Conservation (phyloP, 179 eudicot species). For the Patellifolia procumbens region DNA sequence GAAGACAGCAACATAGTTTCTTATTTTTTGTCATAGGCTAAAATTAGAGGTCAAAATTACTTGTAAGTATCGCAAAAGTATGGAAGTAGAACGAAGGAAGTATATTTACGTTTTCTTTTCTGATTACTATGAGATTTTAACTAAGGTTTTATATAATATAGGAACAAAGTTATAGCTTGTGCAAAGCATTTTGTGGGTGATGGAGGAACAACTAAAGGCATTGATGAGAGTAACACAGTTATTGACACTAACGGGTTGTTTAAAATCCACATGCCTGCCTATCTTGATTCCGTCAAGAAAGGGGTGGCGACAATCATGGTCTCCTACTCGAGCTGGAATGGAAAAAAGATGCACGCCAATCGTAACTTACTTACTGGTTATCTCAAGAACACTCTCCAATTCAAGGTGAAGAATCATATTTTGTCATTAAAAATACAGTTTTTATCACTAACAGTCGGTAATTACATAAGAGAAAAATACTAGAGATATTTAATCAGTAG, state of each 20-base stretch:
- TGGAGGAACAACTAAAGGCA: slow-evolving; percentile 71
- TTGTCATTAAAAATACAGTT: no score
- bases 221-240: slow-evolving; percentile 61
- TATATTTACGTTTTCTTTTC: no score
- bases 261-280: slow-evolving; percentile 78
- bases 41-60: no score
- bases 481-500: no score
- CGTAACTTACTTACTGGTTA: slow-evolving; percentile 50
- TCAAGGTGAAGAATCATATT: slow-evolving; percentile 49
- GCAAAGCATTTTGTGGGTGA: slow-evolving; percentile 90
- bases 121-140: background rate
- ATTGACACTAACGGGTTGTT: slow-evolving; percentile 49
- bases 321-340: slow-evolving; percentile 83
- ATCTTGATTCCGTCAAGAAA: slow-evolving; percentile 61
- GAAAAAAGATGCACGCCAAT: slow-evolving; percentile 73
- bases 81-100: no score
- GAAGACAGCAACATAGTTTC: no score
- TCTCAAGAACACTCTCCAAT: slow-evolving; percentile 66
- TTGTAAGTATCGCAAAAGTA: no score
- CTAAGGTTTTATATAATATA: slow-evolving; percentile 1
- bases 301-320: slow-evolving; percentile 84
- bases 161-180: slow-evolving; percentile 72
- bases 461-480: no score
- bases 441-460: no score
- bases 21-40: no score